Base-by-base conservation (phyloP, 306 rosid species). In the Abrus pulchellus region DNA sequence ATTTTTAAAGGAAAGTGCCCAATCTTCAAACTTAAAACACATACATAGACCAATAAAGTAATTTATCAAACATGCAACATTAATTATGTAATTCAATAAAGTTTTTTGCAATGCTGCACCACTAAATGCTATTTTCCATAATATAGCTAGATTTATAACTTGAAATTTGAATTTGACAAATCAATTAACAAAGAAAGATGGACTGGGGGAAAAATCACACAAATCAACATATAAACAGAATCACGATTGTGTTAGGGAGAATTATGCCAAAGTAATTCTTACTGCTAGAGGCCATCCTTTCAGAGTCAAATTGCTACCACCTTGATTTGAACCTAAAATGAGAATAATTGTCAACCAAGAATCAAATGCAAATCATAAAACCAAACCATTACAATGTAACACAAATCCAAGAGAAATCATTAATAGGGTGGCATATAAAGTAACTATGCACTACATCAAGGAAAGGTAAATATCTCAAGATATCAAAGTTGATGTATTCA, bases 281-380 rank as follows among this genome's bases (percentile, higher is more conserved):
- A 93, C 97, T 28, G 85, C 82, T 68, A 89, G 78, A 82, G 97
- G 94, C 89, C 92, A 88, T 62, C 96, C 97, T 56, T 88, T 93
- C 82, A 89, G 79, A 76, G 91, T 85, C 89, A 89, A 80, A 85
- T 74, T 88, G 86, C 76, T 74, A 82, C 87, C 48, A 62, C 88
- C 90, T 83, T 85, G 92, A 87, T 82, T 93, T 61, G 82, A 74
- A 61, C 91, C 97, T 90, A 75, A 84, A 79, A 68, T 62, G 72
- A 63, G 50, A 83, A 66, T 61, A 78, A 55, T 72, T 67, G 61
- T 41, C 86, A 82, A 20, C 66, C 43, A 49, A 75, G 7, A 76
- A 52, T 59, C n/a, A 60, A 55, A 32, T 36, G 28, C 28, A 75
- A 53, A 54, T 64, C 5, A 32, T 67, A 68, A 28, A 66, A 81